Percentiles rank a stretch among this genome's conserved stretches.
phyloP scores from a whole-genome alignment of 139 green algal species.

The Chlamydomonas asymmetrica region DNA sequence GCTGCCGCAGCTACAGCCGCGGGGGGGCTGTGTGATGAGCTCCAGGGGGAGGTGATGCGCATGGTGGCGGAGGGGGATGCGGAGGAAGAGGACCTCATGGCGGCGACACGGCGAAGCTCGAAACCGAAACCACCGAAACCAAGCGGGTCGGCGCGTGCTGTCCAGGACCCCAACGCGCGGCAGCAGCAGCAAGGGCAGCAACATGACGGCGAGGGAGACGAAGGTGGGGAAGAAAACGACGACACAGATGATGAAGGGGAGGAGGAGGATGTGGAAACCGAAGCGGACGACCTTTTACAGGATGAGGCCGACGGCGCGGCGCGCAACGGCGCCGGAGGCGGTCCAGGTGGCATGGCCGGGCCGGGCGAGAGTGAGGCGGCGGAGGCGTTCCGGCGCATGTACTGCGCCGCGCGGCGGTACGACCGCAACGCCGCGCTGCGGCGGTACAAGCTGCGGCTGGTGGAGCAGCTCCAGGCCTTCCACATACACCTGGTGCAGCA shows the following conservation, averaged over 20 bases:
- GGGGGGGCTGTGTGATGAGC: constrained; percentile 5
- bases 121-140: neutral
- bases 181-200: too few relatives aligned
- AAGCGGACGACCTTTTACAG: neutral
- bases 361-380: neutral
- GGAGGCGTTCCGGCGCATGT: constrained; percentile 16
- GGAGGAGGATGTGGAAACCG: neutral
- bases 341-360: neutral
- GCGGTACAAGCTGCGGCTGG: constrained; percentile 24
- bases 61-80: constrained; percentile 6
- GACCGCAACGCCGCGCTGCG: constrained; percentile 25
- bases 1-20: neutral
- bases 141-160: too few relatives aligned
- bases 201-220: neutral
- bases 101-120: neutral
- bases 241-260: neutral
- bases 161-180: too few relatives aligned
- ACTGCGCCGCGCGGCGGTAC: constrained; percentile 8
- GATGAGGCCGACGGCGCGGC: neutral
- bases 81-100: neutral
- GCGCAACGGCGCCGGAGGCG: neutral
- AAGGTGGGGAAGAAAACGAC: neutral
- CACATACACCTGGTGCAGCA: constrained; percentile 40
- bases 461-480: constrained; percentile 43
- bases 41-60: neutral